These are phyloP conservation scores for Puccinia triticina DNA, from an alignment of 1,284 basidiomycete species.

Conservation along the genomic window DNA sequence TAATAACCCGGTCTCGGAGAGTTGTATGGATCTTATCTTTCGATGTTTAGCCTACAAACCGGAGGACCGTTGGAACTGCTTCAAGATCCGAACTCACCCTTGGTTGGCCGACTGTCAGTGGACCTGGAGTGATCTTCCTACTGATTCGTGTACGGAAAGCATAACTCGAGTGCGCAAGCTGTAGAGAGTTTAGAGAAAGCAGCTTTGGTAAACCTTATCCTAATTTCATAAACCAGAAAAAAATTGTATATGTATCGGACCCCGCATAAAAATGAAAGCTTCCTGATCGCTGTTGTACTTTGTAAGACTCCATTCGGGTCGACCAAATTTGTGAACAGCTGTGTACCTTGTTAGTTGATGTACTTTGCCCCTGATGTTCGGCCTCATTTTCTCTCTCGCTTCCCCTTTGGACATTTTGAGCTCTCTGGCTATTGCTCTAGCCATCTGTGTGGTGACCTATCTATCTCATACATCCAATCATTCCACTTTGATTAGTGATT, in stretches of 20 bases:
- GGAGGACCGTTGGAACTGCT: slow-evolving; percentile 47
- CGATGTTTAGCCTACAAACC: slow-evolving; percentile 47
- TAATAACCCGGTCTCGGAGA: slow-evolving; percentile 6
- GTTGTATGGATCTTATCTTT: slow-evolving; percentile 47
- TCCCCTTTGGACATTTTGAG: slow-evolving; percentile 12
- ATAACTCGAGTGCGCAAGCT: slow-evolving; percentile 25
- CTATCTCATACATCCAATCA: slow-evolving; percentile 11
- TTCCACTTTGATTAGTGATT: background rate
- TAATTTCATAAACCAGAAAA: background rate
- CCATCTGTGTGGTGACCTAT: slow-evolving; percentile 23
- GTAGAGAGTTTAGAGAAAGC: background rate
- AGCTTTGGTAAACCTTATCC: background rate
- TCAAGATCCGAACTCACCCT: slow-evolving; percentile 45
- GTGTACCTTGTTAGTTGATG: slow-evolving; percentile 12
- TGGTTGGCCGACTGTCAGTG: slow-evolving; percentile 42
- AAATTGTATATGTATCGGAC: background rate
- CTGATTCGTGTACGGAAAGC: slow-evolving; percentile 29
- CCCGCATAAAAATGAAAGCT: background rate
- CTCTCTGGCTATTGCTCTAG: slow-evolving; percentile 27
- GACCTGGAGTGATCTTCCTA: slow-evolving; percentile 38
- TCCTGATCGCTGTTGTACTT: background rate
- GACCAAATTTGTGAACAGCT: background rate
- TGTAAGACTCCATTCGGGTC: background rate
- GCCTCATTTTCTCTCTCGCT: background rate
- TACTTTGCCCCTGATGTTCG: background rate